Evolutionary conservation across 345 rosid genomes (phyloP).

Genomic region (Eucalyptus dawsonii): DNA sequence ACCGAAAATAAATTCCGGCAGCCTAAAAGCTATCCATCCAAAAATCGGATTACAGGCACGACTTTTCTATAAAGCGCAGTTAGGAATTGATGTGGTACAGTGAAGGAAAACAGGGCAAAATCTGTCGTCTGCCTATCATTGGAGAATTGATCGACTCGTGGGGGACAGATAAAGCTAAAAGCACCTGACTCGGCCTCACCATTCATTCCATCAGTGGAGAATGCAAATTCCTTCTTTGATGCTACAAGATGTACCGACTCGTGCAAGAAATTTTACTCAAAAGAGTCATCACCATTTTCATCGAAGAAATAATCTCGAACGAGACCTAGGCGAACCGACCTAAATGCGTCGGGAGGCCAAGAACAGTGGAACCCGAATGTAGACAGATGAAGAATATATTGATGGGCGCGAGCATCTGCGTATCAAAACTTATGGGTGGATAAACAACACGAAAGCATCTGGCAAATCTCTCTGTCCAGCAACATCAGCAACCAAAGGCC

Average conservation of each 20-base stretch:
- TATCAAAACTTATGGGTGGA: background rate
- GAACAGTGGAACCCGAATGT: background rate
- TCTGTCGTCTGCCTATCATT: background rate
- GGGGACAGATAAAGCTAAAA: background rate
- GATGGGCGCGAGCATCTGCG: background rate
- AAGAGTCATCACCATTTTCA: background rate
- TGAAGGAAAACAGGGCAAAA: background rate
- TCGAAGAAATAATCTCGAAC: background rate
- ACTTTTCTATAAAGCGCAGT: fast-evolving
- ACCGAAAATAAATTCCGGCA: too few relatives aligned
- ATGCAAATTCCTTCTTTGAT: background rate
- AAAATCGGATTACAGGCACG: background rate
- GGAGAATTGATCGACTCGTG: fast-evolving
- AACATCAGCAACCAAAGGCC: background rate
- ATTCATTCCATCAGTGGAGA: background rate
- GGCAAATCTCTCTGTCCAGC: background rate
- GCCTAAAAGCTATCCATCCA: too few relatives aligned
- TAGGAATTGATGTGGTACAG: background rate
- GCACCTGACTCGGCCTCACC: background rate
- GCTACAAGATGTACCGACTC: background rate
- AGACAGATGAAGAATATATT: background rate
- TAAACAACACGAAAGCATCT: background rate
- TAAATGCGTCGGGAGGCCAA: background rate
- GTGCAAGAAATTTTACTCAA: background rate
- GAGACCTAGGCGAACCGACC: background rate